Conservation (phyloP, 108 stramenopile genomes). For the Pseudonitzschia multiseries region DNA sequence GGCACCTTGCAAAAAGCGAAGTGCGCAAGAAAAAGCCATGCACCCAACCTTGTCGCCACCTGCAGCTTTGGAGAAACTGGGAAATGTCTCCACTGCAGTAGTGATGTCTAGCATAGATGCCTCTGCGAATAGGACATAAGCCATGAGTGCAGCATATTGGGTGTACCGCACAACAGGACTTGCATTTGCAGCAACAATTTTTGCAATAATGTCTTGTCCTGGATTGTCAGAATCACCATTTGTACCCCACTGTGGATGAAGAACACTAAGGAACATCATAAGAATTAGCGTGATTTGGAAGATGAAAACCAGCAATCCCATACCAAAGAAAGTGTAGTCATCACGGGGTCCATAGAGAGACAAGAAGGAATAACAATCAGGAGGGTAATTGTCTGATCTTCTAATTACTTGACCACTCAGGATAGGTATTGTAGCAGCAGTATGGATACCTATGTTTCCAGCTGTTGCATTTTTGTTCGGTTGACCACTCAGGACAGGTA, state of each 20-base stretch:
- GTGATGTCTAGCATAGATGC: neutral
- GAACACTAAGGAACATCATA: neutral
- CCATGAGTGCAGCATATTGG: neutral
- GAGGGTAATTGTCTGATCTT: too few species aligned
- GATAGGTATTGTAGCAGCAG: too few species aligned
- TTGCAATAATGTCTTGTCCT: neutral
- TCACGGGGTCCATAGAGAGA: neutral
- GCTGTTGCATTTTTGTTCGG: too few species aligned
- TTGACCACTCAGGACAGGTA: too few species aligned
- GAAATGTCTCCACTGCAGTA: neutral
- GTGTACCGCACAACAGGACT: neutral
- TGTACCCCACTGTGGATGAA: neutral
- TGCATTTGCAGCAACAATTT: neutral
- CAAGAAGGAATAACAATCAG: slow-evolving; percentile 4
- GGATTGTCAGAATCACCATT: slow-evolving; percentile 5
- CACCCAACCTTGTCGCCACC: neutral
- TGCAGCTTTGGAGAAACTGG: neutral
- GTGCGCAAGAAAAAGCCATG: neutral
- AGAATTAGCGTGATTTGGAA: neutral
- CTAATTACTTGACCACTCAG: too few species aligned
- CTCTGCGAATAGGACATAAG: neutral
- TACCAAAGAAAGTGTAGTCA: neutral
- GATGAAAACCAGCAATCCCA: neutral
- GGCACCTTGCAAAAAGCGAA: slow-evolving; percentile 15
- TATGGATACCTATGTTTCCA: too few species aligned